Evolutionary conservation across 805 yeast species (phyloP), one percentile per base, ranked within the genome.

Genomic region (Torulaspora franciscae): DNA sequence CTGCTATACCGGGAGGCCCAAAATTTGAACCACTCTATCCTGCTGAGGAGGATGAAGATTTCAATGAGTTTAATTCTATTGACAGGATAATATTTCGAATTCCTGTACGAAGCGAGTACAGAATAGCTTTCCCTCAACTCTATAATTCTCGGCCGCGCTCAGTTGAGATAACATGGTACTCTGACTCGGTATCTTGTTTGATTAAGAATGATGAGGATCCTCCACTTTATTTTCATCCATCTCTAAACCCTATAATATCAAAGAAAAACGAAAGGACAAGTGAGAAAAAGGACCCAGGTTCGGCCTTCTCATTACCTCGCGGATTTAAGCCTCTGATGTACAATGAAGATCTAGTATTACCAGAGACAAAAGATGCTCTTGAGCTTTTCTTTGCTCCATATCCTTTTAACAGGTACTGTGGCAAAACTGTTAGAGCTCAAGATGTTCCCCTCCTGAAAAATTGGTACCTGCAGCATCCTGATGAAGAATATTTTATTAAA

Each of bases 1-100:
- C 82, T 36, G 83, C 95, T 1, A 72, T 93, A 27, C 96, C 97
- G 0, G 96, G 96, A 9, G 99, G 99, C 0, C 98, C 99, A 9
- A 86, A 84, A 60, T 93, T 89, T 65, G 98, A 90, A 66, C 95
- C 95, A 0, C 66, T 90, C 11, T 79, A 73, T 66, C 80, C 81
- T 48, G 85, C 83, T 42, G 69, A 72, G 30, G 80, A 80, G 53
- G 77, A 76, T 19, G 91, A 84, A 48, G 97, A 90, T 60, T 85
- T 76, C 64, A 87, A 85, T 43, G 98, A 91, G 62, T 90, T 93
- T 67, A 90, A 90, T 57, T 78, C 95, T 7, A 75, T 91, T 32
- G 96, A 90, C 58, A 71, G 96, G 59, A 80, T 89, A 19, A 88
- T 93, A 17, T 83, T 86, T 66, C 74, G 99, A 48, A 70, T 70